phyloP scores from a whole-genome alignment of 805 yeast species.

The Wickerhamomyces alni region DNA sequence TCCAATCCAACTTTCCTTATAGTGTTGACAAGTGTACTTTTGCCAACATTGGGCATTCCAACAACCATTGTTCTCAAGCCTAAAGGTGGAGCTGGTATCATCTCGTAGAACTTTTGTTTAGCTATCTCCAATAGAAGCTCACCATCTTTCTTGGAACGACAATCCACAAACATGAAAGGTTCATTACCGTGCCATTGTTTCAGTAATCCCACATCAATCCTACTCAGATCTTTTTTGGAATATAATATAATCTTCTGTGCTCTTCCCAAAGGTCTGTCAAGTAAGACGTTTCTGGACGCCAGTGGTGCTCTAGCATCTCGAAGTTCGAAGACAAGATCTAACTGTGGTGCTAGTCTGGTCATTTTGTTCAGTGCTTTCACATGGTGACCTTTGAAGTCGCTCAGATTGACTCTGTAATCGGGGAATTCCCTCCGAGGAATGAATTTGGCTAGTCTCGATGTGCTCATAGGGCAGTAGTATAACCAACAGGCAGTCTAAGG shows the following conservation, averaged over 20 bases:
- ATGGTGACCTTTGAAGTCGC: constrained; percentile 91
- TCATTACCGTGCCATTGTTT: constrained; percentile 45
- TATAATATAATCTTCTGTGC: constrained; percentile 58
- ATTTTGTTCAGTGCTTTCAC: constrained; percentile 66
- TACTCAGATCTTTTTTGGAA: constrained; percentile 65
- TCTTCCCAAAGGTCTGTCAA: constrained; percentile 59
- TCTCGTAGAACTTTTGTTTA: constrained; percentile 34
- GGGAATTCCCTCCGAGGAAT: constrained; percentile 74
- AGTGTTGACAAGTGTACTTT: constrained; percentile 78
- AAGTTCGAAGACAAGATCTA: constrained; percentile 77
- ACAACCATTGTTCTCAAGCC: constrained; percentile 73
- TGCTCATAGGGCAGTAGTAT: no score
- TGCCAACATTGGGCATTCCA: constrained; percentile 99
- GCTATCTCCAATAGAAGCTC: constrained; percentile 43
- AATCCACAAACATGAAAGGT: constrained; percentile 50
- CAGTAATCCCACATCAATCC: constrained; percentile 34
- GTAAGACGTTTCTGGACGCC: constrained; percentile 72
- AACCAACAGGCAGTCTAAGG: no score
- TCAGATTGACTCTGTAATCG: constrained; percentile 55
- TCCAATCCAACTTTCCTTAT: constrained; percentile 38
- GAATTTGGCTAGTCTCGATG: no score
- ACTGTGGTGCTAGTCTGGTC: constrained; percentile 65
- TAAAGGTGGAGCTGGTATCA: constrained; percentile 73
- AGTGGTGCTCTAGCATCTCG: constrained; percentile 89
- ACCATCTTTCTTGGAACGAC: constrained; percentile 46